Percentiles rank a stretch among this genome's conserved stretches.
phyloP scores from a whole-genome alignment of 148 eudicot genomes.

The Silene conica region DNA sequence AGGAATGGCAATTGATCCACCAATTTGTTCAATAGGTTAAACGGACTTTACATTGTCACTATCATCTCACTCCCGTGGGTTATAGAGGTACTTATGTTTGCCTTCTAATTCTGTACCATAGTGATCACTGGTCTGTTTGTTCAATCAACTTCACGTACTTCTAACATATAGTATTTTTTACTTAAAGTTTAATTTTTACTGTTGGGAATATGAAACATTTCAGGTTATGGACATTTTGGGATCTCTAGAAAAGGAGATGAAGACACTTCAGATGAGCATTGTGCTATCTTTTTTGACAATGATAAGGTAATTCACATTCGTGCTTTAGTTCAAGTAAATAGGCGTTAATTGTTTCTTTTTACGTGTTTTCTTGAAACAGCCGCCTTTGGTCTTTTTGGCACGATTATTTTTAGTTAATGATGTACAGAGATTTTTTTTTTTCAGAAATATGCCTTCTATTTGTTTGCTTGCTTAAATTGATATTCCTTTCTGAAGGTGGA shows the following conservation, averaged over 20 bases:
- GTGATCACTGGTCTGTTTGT: conserved; percentile 10
- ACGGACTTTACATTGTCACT: conserved; percentile 14
- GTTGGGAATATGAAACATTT: conserved; percentile 11
- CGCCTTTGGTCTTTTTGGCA: not conserved
- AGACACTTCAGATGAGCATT: conserved; percentile 79
- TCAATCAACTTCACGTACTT: not conserved
- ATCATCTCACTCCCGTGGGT: conserved; percentile 12
- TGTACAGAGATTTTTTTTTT: not conserved
- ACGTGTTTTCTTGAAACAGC: not conserved
- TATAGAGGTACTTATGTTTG: conserved; percentile 11
- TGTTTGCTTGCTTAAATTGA: not conserved
- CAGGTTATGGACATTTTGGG: conserved; percentile 88
- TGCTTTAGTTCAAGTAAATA: not conserved
- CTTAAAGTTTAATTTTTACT: conserved; percentile 3
- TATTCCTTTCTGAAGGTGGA: conserved; percentile 59
- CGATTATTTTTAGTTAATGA: not conserved
- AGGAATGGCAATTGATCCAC: conserved; percentile 11
- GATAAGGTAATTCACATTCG: conserved; percentile 56
- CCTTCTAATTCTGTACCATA: not conserved
- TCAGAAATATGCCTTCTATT: not conserved
- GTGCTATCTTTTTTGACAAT: conserved; percentile 85
- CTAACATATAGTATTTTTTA: not conserved
- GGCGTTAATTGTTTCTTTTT: not conserved
- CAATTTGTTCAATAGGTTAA: conserved; percentile 13
- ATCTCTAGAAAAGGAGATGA: conserved; percentile 90